These are phyloP conservation scores for Drechmeria coniospora DNA, from an alignment of 2,329 filamentous ascomycete species.

Conservation along the genomic window DNA sequence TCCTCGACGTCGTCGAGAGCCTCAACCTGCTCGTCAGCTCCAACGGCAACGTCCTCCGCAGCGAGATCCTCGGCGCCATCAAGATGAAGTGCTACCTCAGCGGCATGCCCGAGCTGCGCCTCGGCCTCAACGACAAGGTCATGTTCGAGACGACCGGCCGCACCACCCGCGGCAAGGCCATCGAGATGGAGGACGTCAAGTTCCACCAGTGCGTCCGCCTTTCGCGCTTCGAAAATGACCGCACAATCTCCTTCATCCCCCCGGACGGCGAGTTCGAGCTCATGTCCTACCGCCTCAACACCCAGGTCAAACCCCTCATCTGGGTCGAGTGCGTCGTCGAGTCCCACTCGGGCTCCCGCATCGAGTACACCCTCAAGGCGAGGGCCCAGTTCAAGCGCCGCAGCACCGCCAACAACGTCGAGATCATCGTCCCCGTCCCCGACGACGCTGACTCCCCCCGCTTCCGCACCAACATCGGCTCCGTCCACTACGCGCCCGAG, in stretches of 20 bases:
- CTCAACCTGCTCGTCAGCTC: conserved; percentile 90
- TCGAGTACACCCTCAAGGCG: conserved; percentile 99
- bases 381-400: conserved; percentile 95
- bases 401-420: conserved; percentile 96
- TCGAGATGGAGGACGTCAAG: conserved; percentile 99
- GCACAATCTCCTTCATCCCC: conserved; percentile 97
- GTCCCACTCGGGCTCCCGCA: conserved; percentile 83
- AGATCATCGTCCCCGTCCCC: conserved; percentile 91
- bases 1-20: conserved; percentile 92
- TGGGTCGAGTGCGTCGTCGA: conserved; percentile 98
- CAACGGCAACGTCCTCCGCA: conserved; percentile 87
- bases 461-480: conserved; percentile 94
- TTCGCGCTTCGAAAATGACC: conserved; percentile 93
- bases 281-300: conserved; percentile 98
- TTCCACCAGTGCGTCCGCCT: conserved; percentile 97
- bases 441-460: conserved; percentile 93
- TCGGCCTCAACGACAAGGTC: conserved; percentile 95
- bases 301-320: conserved; percentile 93
- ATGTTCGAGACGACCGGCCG: conserved; percentile 98
- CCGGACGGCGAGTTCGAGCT: conserved; percentile 98
- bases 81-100: conserved; percentile 99
- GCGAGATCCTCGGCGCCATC: conserved; percentile 89
- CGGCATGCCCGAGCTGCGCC: conserved; percentile 88
- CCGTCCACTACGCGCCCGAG: conserved; percentile 93
- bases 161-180: conserved; percentile 85